Evolutionary conservation across 2,329 filamentous ascomycete species (phyloP), one percentile per base, ranked within the genome.

Genomic region (Acrocalymma vagum): DNA sequence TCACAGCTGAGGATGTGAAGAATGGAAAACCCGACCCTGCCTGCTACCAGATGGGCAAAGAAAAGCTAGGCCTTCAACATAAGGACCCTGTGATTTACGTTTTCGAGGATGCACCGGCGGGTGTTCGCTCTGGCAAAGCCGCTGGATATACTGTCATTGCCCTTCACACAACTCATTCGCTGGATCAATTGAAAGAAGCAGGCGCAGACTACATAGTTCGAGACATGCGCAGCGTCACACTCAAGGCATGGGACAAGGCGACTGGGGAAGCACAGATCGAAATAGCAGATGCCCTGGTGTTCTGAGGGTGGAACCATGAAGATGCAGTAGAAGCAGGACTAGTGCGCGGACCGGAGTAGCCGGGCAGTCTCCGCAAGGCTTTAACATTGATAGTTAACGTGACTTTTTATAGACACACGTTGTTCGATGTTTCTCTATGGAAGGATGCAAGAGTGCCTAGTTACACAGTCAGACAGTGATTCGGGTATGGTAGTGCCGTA

Each of bases 191-290:
- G 33, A 73, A 78, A 46, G 82, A 80, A 30, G 90, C 90, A 4
- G 86, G 83, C n/a, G 90, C 92, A 29, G 90, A 96, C 74, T 95
- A 88, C 85, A 84, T 96, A 35, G 86, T 96, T 42, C 77, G 78
- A 69, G 90, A 96, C 71, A 77, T 96, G 72, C 76, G 79, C 42
- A 91, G 87, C 52, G 82, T 95, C 48, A 82, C 72, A 55, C 73
- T 95, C 38, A 73, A 74, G 58, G 72, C 83, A 14, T 75, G 68
- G 45, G 76, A 79, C 36, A 73, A 72, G 52, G 74, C 78, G 46
- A 79, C 75, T 34, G 84, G 82, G n/a, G 72, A 72, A 51, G 79
- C 88, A 38, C 82, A 80, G 52, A 70, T 95, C 51, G 83, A 90
- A 72, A 82, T 95, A 54, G 74, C 71, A 43, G 78, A 90, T 68